Evolutionary conservation across 192 early-diverging fungal species (phyloP), one percentile per base, ranked within the genome.

Genomic region (Tieghemiomyces parasiticus): DNA sequence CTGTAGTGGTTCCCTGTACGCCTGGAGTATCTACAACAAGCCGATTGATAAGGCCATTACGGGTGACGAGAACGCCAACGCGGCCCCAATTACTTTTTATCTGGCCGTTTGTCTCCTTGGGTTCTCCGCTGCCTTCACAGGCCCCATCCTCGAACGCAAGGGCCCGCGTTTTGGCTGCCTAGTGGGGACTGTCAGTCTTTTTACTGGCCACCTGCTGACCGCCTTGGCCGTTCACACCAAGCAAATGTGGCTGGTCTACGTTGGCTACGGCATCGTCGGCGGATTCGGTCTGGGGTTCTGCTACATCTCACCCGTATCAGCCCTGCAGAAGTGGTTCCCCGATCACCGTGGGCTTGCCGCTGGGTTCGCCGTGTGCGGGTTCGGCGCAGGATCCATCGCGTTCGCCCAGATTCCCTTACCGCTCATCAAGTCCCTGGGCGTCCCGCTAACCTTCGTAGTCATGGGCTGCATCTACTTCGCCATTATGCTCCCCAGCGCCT

Each of bases 351-450:
- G 79, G 19, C 67, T 77, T 3, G 79, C 79, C 8, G 73, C 77
- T 30, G 79, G 79, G 13, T 67, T 82, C 35, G 84, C 84, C 16
- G 86, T 86, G 58, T 81, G 81, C 67, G 84, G 83, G 8, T 89
- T 89, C 67, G 87, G 83, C 46, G 82, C 76, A 30, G 87, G 87
- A 1, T 78, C 80, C 22, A 80, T 86, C 55, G 80, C 83, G 16
- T 80, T 81, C 56, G 79, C 83, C 47, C 76, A 74, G 63, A 77
- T 82, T 48, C 82, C 82, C 49, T 74, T 77, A 35, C 68, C 67
- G 52, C 76, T 88, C 19, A 64, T 85, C 46, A 72, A 74, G 20
- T 42, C 65, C 46, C 69, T 76, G 0, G 80, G 75, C 22, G 67
- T 86, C 16, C 76, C 81, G 19, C 28, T 72, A 30, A 69, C 81